phyloP scores from a whole-genome alignment of 1,139 yeast species.

The Kluyveromyces sp. region DNA sequence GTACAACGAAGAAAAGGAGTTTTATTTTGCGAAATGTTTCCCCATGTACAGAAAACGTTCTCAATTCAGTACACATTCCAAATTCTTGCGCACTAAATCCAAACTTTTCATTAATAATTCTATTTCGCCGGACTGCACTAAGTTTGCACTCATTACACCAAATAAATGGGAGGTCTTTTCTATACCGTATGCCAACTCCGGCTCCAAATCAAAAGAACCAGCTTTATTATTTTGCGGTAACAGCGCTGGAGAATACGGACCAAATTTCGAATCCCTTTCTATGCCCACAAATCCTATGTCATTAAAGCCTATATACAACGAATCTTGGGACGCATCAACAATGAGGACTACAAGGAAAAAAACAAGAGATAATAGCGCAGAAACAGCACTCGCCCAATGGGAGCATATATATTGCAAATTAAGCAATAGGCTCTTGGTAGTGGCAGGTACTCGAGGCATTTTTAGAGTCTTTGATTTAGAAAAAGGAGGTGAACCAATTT shows the following conservation, averaged over 20 bases:
- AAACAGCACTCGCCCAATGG: constrained; percentile 35
- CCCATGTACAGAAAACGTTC: constrained; percentile 70
- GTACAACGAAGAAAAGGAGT: constrained; percentile 39
- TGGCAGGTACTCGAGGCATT: constrained; percentile 70
- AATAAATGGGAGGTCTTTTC: constrained; percentile 67
- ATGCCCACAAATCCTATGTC: constrained; percentile 25
- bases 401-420: constrained; percentile 60
- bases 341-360: constrained; percentile 10
- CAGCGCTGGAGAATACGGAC: constrained; percentile 60
- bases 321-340: constrained; percentile 4
- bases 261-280: constrained; percentile 34
- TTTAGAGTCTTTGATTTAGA: constrained; percentile 56
- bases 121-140: constrained; percentile 42
- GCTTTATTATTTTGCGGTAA: constrained; percentile 57
- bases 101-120: constrained; percentile 50
- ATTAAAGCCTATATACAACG: constrained; percentile 4
- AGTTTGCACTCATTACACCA: constrained; percentile 60
- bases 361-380: constrained; percentile 3
- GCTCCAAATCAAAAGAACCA: constrained; percentile 39
- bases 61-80: constrained; percentile 57
- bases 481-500: constrained; percentile 53
- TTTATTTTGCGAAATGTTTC: constrained; percentile 67
- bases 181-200: constrained; percentile 33
- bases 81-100: constrained; percentile 41
- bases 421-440: constrained; percentile 51